These are phyloP conservation scores for Trematosphaeria pertusa DNA, from an alignment of 2,329 filamentous ascomycete species.

Conservation along the genomic window DNA sequence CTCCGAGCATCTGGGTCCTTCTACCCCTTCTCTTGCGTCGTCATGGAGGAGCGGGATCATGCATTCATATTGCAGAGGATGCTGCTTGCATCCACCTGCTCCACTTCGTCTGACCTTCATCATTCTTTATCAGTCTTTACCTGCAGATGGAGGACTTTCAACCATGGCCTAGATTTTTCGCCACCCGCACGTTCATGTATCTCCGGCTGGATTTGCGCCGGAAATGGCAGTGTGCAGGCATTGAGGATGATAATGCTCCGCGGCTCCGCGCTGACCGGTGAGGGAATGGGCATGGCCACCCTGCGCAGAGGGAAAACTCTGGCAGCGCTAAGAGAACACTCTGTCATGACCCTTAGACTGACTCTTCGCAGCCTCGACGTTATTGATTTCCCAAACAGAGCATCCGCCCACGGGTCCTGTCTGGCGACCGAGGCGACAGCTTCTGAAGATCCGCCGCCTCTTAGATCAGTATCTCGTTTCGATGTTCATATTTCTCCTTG, in stretches of 20 bases:
- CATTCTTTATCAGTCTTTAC: constrained; percentile 8
- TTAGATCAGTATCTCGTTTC: too few relatives aligned
- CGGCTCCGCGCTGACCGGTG: too few relatives aligned
- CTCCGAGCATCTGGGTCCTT: constrained; percentile 14
- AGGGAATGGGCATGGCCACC: too few relatives aligned
- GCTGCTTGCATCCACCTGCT: constrained; percentile 1
- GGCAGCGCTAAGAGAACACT: too few relatives aligned
- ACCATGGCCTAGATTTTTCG: not conserved
- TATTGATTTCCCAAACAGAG: too few relatives aligned
- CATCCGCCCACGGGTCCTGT: too few relatives aligned
- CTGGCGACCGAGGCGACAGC: too few relatives aligned
- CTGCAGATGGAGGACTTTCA: constrained; percentile 1
- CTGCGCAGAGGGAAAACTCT: too few relatives aligned
- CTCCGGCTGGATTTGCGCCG: constrained; percentile 2
- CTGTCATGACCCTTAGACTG: too few relatives aligned
- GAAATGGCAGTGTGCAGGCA: not conserved
- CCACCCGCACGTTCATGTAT: not conserved
- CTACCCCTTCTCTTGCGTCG: constrained; percentile 12
- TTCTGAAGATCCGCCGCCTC: too few relatives aligned
- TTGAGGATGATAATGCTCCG: too few relatives aligned
- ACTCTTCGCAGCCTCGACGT: too few relatives aligned
- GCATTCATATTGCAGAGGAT: constrained; percentile 4
- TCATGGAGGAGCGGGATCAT: constrained; percentile 4
- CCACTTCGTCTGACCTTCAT: not conserved
- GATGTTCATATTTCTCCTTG: not conserved